A percentile compares a stretch with the other conserved stretches of the same genome.
Evolutionary conservation across 2,329 filamentous ascomycete genomes (phyloP).

Genomic region (Aspergillus eucalypticola): DNA sequence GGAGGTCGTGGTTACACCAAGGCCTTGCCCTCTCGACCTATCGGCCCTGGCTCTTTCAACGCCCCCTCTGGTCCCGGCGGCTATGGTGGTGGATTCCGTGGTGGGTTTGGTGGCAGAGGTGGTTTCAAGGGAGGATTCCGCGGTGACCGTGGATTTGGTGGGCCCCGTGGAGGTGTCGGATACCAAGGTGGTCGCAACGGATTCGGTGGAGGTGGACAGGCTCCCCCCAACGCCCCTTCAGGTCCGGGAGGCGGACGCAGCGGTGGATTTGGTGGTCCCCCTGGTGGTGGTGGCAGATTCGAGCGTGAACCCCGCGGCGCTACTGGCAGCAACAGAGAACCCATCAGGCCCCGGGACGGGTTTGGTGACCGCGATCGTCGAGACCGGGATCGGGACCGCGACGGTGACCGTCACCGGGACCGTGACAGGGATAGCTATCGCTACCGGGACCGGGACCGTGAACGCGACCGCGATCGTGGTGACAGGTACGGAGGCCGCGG

Average conservation of each 20-base stretch:
- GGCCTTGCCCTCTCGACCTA: slow-evolving; percentile 69
- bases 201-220: slow-evolving; percentile 50
- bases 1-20: slow-evolving; percentile 94
- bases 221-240: slow-evolving; percentile 53
- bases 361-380: slow-evolving; percentile 51
- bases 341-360: slow-evolving; percentile 68
- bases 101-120: slow-evolving; percentile 54
- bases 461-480: slow-evolving; percentile 53
- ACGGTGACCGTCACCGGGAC: slow-evolving; percentile 53
- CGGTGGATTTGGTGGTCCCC: slow-evolving; percentile 50
- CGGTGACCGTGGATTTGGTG: slow-evolving; percentile 54
- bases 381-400: slow-evolving; percentile 50
- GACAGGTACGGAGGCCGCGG: slow-evolving; percentile 49
- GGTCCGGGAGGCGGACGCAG: slow-evolving; percentile 58
- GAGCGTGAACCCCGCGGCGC: slow-evolving; percentile 57
- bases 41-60: slow-evolving; percentile 61
- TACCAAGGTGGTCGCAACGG: slow-evolving; percentile 60
- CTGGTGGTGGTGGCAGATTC: slow-evolving; percentile 34
- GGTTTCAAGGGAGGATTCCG: slow-evolving; percentile 54
- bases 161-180: slow-evolving; percentile 54
- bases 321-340: slow-evolving; percentile 81
- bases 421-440: slow-evolving; percentile 58
- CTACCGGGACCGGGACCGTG: slow-evolving; percentile 43
- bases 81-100: slow-evolving; percentile 57
- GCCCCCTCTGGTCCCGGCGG: slow-evolving; percentile 59